Evolutionary conservation across 805 yeast genomes (phyloP), one percentile per base, ranked within the genome.

Genomic region (Martiniozyma abietophila): DNA sequence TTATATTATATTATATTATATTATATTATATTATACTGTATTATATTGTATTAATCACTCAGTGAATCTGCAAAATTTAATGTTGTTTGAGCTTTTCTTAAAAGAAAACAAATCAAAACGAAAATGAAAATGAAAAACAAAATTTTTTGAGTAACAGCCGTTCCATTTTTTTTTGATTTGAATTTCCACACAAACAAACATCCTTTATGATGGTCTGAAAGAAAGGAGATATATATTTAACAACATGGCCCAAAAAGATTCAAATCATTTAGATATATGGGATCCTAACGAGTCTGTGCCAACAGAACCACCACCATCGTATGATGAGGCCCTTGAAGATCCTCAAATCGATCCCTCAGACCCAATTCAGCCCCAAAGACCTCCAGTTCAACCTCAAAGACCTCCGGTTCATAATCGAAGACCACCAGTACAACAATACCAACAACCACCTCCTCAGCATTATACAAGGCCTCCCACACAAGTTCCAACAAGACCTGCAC

Each of bases 271-370:
- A n/a, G n/a, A n/a, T n/a, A n/a, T n/a, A n/a, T 38, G 8, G 10
- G 47, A 41, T 25, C 35, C 42, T 7, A 41, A 43, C 18, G 38
- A 15, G n/a, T 17, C 36, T n/a, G 21, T 29, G 1, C 51, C 52
- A 2, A 8, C 38, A 7, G 51, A 43, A 11, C 56, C 60, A 2
- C 68, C 71, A 4, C 77, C 77, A 6, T 54, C 67, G 8, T 71
- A 71, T 41, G 61, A 62, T 7, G 74, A 70, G 26, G 72, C 48
- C 3, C 22, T 43, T 27, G 34, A 29, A 16, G 48, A 38, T 27
- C 46, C 49, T 3, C 35, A 32, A 10, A 14, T 40, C 4, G 18
- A 28, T 5, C 24, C 33, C 1, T 7, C 51, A 39, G 36, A 45
- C 24, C 45, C 50, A 25, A 36, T 49, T 14, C 33, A 47, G 10